These are phyloP conservation scores for Linum usitatissimum DNA, from an alignment of 345 rosid genomes.

Conservation along the genomic window DNA sequence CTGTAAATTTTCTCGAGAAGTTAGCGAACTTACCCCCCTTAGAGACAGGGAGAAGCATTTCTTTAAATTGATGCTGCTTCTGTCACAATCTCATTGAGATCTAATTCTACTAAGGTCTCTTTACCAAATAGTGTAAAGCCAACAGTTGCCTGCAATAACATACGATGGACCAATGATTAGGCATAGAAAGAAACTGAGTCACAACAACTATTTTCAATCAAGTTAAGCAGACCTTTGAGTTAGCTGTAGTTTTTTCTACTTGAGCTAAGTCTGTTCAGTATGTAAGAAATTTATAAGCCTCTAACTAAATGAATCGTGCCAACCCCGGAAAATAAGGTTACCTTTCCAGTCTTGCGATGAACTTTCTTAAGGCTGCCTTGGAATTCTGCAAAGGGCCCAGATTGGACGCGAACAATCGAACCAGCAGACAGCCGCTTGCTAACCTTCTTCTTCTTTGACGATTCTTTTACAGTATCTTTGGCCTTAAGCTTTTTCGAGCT, in stretches of 20 bases:
- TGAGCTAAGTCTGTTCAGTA: not conserved
- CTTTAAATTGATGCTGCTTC: conserved; percentile 25
- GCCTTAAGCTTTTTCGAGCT: conserved; percentile 24
- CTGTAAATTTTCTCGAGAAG: no score
- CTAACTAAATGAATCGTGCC: not conserved
- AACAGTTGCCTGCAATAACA: conserved; percentile 69
- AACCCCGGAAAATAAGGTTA: conserved; percentile 12
- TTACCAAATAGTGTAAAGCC: conserved; percentile 71
- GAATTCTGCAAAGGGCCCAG: conserved; percentile 72
- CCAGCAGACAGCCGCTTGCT: conserved; percentile 43
- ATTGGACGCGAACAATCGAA: conserved; percentile 54
- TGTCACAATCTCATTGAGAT: conserved; percentile 56
- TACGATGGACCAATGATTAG: not conserved
- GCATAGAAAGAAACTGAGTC: not conserved
- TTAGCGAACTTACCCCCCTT: not conserved
- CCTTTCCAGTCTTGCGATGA: conserved; percentile 68
- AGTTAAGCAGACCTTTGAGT: not conserved
- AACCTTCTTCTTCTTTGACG: conserved; percentile 20
- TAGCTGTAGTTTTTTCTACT: not conserved
- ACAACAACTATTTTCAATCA: not conserved
- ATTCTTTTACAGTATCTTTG: conserved; percentile 16
- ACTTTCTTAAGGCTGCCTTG: conserved; percentile 63
- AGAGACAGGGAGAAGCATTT: not conserved
- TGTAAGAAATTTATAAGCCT: not conserved
- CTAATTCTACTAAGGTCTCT: conserved; percentile 70